phyloP scores from a whole-genome alignment of 1,284 basidiomycete species.

The Boletus coffeatus region DNA sequence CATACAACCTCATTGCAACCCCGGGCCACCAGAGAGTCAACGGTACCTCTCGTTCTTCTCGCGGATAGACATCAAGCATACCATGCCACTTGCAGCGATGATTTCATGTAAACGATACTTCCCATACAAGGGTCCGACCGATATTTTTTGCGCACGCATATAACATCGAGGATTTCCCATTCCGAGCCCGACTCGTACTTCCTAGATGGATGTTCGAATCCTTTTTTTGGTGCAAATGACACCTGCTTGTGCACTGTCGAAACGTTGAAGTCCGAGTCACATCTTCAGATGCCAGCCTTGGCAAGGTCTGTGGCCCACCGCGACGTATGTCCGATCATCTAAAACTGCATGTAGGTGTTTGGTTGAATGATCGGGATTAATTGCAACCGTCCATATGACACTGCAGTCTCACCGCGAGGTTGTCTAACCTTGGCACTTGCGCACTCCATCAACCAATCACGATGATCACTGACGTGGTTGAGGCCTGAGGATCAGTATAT shows the following conservation, averaged over 20 bases:
- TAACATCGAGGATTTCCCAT: neutral
- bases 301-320: neutral
- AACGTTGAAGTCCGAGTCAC: neutral
- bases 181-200: neutral
- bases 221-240: neutral
- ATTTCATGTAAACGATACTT: neutral
- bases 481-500: neutral
- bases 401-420: neutral
- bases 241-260: neutral
- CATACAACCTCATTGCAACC: neutral
- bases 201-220: neutral
- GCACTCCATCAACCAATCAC: neutral
- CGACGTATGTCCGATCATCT: neutral
- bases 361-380: neutral
- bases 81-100: neutral
- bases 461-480: neutral
- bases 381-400: neutral
- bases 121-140: neutral
- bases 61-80: neutral
- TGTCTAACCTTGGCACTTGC: neutral
- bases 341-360: neutral
- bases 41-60: neutral
- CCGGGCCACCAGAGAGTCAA: neutral
- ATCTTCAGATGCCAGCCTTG: neutral
- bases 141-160: neutral